Base-by-base conservation (phyloP, 2,329 filamentous ascomycete genomes). In the Tolypocladium album region DNA sequence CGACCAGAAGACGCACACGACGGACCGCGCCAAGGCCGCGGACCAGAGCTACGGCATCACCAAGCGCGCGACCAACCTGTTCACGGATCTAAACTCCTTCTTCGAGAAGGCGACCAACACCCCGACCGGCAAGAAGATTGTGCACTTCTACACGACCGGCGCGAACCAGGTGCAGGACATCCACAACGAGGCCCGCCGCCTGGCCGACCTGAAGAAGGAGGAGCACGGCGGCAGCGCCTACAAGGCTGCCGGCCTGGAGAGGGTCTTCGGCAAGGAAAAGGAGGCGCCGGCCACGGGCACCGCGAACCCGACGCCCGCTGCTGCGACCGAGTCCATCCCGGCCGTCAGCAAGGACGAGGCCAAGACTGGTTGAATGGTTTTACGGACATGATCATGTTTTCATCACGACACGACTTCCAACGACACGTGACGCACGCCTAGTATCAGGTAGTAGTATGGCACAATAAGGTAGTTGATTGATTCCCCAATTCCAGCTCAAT, bases 121-220 rank as follows among this genome's bases (percentile, higher is more conserved):
- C 0, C 91, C 92, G 12, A 96, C 92, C 1, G 94, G 94, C 67
- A 86, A 92, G 79, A 91, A 88, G 76, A 78, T 99, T 62, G 88
- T 90, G 67, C 80, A 87, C 64, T 99, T 99, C 78, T 99, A 99
- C 77, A 82, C 87, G 9, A 81, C 90, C 67, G 84, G 89, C 64
- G 87, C 88, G 72, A 91, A 91, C 78, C 92, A 97, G 76, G 92
- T 97, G 39, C 82, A 91, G 68, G 94, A 99, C 72, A 94, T 99
- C 55, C 94, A 99, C 77, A 83, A 82, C 63, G 94, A 99, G 81
- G 94, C 94, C 39, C 83, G 88, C 64, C 87, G 94, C 67, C 81
- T 99, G 59, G 93, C 93, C 57, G 86, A 96, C 65, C 75, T 99
- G 66, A 97, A 97, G 87, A 87, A 85, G 72, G 76, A 85, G 62